These are phyloP conservation scores for Geosmithia putterillii DNA, from an alignment of 2,329 filamentous ascomycete genomes.

Conservation along the genomic window DNA sequence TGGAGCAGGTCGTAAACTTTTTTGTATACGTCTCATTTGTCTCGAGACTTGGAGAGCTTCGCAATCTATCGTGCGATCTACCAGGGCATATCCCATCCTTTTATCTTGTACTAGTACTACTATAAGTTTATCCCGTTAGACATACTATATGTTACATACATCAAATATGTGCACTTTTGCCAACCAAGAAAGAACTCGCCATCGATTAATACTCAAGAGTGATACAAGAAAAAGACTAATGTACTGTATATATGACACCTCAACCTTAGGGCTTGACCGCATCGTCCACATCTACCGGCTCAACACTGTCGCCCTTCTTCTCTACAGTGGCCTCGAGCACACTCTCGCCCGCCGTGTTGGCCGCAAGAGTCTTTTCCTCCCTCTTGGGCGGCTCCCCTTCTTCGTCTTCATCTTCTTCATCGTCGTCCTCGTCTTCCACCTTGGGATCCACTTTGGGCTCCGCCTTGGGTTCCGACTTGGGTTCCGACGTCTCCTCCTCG, in stretches of 20 bases:
- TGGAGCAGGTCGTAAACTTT: slow-evolving; percentile 6
- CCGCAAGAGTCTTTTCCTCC: slow-evolving; percentile 22
- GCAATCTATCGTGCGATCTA: too few relatives aligned
- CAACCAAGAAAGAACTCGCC: too few relatives aligned
- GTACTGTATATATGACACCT: neutral
- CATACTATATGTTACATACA: too few relatives aligned
- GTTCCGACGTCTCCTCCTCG: neutral
- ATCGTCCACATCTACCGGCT: slow-evolving; percentile 22
- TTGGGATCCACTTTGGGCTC: neutral
- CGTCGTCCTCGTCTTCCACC: neutral
- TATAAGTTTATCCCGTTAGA: too few relatives aligned
- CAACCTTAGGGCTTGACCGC: slow-evolving; percentile 13
- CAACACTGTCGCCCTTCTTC: slow-evolving; percentile 17
- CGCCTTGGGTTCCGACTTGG: neutral
- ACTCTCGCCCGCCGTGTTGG: slow-evolving; percentile 30
- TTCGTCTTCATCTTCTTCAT: slow-evolving; percentile 1
- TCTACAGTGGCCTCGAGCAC: slow-evolving; percentile 25
- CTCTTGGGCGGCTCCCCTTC: slow-evolving; percentile 3
- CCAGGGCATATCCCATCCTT: too few relatives aligned
- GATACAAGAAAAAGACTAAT: neutral
- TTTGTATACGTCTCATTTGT: too few relatives aligned
- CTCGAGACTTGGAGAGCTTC: too few relatives aligned
- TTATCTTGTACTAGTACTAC: neutral
- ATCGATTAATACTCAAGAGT: neutral
- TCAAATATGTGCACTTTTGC: neutral